These are phyloP conservation scores for Pilasporangium apinafurcum DNA, from an alignment of 352 stramenopile genomes.

Conservation along the genomic window DNA sequence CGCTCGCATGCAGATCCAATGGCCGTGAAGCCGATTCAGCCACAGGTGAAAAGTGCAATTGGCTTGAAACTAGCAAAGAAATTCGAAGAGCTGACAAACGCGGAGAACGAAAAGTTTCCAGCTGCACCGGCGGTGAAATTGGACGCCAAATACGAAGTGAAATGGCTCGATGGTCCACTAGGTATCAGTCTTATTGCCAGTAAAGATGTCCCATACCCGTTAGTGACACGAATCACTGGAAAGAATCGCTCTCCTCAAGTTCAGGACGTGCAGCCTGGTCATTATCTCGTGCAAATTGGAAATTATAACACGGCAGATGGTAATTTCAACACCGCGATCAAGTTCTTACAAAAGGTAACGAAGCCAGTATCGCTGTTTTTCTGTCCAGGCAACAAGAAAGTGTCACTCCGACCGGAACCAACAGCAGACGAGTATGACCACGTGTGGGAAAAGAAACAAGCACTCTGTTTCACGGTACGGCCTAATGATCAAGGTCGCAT, in stretches of 20 bases:
- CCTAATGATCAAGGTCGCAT: slow-evolving; percentile 57
- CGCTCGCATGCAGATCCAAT: slow-evolving; percentile 66
- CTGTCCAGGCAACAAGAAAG: slow-evolving; percentile 75
- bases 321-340: slow-evolving; percentile 88
- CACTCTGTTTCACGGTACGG: slow-evolving; percentile 76
- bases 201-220: slow-evolving; percentile 80
- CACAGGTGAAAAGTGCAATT: slow-evolving; percentile 59
- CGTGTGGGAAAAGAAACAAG: slow-evolving; percentile 87
- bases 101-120: slow-evolving; percentile 67
- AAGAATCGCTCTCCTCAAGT: slow-evolving; percentile 86
- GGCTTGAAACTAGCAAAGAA: slow-evolving; percentile 66
- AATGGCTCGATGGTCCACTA: slow-evolving; percentile 81
- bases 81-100: slow-evolving; percentile 67
- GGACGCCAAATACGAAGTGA: slow-evolving; percentile 83
- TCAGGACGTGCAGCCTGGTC: slow-evolving; percentile 79
- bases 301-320: slow-evolving; percentile 77
- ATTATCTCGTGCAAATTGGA: slow-evolving; percentile 85
- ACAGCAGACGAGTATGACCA: slow-evolving; percentile 78
- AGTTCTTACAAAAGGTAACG: slow-evolving; percentile 83
- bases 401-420: slow-evolving; percentile 60
- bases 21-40: slow-evolving; percentile 71
- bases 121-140: slow-evolving; percentile 64
- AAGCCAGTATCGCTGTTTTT: slow-evolving; percentile 84
- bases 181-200: slow-evolving; percentile 85
- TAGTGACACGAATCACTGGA: slow-evolving; percentile 83